Percentiles rank a stretch among this genome's conserved stretches.
Evolutionary conservation across 2,329 filamentous ascomycete species (phyloP).

Genomic region (Calonectria henricotiae): DNA sequence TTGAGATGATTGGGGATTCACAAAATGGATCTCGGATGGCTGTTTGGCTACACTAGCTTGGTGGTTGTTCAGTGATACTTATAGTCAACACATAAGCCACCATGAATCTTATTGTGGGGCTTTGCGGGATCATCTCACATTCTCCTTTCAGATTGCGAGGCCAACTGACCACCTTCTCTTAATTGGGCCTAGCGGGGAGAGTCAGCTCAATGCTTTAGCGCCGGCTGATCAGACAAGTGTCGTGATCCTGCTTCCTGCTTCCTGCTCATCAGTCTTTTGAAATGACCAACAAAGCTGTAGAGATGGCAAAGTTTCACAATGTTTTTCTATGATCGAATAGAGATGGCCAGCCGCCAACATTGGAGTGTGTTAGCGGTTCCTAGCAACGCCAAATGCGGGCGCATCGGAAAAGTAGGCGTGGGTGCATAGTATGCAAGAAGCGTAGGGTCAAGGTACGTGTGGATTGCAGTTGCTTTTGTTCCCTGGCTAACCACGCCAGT

Average conservation of each 20-base stretch:
- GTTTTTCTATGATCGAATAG: background rate
- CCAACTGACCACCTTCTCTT: background rate
- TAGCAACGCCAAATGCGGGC: constrained; percentile 21
- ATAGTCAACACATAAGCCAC: background rate
- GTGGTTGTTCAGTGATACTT: background rate
- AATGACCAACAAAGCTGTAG: background rate
- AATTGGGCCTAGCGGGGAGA: background rate
- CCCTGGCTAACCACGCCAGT: constrained; percentile 10
- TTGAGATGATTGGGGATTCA: background rate
- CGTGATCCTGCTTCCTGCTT: background rate
- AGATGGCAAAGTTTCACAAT: background rate
- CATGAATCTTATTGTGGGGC: background rate
- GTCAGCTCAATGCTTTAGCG: background rate
- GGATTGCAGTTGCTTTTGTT: no score
- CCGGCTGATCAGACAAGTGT: background rate
- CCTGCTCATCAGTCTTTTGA: background rate
- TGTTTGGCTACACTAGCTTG: background rate
- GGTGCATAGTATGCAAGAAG: constrained; percentile 19
- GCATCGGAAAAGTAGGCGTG: constrained; percentile 29
- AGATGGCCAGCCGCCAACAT: background rate
- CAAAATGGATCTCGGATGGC: no score
- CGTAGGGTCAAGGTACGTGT: constrained; percentile 22
- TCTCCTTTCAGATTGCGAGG: background rate
- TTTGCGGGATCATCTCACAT: constrained; percentile 3
- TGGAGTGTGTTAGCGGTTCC: background rate